Conservation (phyloP, 768 basidiomycete genomes). For the Serpula lacrymans region DNA sequence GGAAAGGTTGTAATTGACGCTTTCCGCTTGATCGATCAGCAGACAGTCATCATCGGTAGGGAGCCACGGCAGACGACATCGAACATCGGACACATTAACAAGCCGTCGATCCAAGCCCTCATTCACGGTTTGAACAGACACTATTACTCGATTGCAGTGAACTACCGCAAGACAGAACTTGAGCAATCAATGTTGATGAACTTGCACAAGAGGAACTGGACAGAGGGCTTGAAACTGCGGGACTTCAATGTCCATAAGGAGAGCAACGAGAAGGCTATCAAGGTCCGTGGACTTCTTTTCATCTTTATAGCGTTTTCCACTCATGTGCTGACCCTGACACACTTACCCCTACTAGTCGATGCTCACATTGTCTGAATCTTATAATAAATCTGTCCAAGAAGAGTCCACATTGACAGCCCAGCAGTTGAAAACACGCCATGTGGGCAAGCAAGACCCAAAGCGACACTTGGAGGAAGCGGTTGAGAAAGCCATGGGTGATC, state of each 20-base stretch:
- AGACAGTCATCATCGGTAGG: conserved; percentile 83
- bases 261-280: conserved; percentile 89
- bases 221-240: conserved; percentile 87
- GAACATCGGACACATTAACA: conserved; percentile 98
- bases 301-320: conserved; percentile 13
- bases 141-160: conserved; percentile 97
- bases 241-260: conserved; percentile 90
- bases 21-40: conserved; percentile 94
- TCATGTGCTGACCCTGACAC: conserved; percentile 17
- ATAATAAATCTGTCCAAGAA: conserved; percentile 98
- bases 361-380: conserved; percentile 87
- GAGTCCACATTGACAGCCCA: conserved; percentile 93
- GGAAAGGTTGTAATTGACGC: conserved; percentile 99
- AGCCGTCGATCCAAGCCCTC: conserved; percentile 97
- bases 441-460: conserved; percentile 98
- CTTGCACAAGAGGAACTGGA: conserved; percentile 98
- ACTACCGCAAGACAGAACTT: conserved; percentile 96
- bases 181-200: conserved; percentile 99
- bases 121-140: conserved; percentile 97
- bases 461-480: conserved; percentile 96
- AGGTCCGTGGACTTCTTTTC: conserved; percentile 50
- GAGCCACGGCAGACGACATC: conserved; percentile 97
- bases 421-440: conserved; percentile 95
- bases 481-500: conserved; percentile 97
- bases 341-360: conserved; percentile 59